Percentiles rank a stretch among this genome's conserved stretches.
Conservation (phyloP, 2,329 filamentous ascomycete genomes). For the Stemphylium vesicarium region DNA sequence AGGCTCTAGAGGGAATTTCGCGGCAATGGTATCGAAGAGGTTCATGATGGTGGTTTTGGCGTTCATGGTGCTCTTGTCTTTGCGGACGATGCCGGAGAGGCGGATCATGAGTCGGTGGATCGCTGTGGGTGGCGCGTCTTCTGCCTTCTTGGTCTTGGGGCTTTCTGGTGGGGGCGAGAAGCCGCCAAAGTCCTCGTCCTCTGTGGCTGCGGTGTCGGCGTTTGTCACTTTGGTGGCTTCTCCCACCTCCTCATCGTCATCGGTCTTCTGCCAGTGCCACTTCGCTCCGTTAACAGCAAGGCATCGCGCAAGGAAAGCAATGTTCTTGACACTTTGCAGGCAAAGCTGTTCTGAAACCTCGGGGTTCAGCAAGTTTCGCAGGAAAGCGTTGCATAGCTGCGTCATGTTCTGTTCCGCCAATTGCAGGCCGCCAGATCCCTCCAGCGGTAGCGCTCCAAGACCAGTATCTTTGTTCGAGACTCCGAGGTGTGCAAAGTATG, state of each 20-base stretch:
- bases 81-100: conserved; percentile 78
- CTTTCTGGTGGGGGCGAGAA: conserved; percentile 30
- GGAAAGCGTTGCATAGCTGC: conserved; percentile 62
- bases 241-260: conserved; percentile 49
- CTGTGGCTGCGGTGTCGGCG: conserved; percentile 33
- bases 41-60: conserved; percentile 79
- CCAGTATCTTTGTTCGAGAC: conserved; percentile 63
- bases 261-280: conserved; percentile 54
- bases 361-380: conserved; percentile 66
- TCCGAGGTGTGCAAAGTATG: conserved; percentile 82
- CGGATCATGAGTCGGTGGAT: conserved; percentile 80
- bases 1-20: conserved; percentile 63
- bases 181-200: conserved; percentile 42
- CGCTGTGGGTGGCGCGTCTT: conserved; percentile 50
- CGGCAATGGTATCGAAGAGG: conserved; percentile 73
- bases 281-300: conserved; percentile 64
- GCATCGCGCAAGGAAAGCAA: conserved; percentile 78
- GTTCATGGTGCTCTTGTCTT: conserved; percentile 66
- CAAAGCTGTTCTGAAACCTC: conserved; percentile 77
- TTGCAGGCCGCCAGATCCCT: conserved; percentile 73
- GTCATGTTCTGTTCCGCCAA: conserved; percentile 70
- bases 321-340: conserved; percentile 77
- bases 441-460: conserved; percentile 65
- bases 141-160: conserved; percentile 29
- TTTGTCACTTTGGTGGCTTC: conserved; percentile 53